phyloP scores from a whole-genome alignment of 2,329 filamentous ascomycete species.

The Teratosphaeria nubilosa region DNA sequence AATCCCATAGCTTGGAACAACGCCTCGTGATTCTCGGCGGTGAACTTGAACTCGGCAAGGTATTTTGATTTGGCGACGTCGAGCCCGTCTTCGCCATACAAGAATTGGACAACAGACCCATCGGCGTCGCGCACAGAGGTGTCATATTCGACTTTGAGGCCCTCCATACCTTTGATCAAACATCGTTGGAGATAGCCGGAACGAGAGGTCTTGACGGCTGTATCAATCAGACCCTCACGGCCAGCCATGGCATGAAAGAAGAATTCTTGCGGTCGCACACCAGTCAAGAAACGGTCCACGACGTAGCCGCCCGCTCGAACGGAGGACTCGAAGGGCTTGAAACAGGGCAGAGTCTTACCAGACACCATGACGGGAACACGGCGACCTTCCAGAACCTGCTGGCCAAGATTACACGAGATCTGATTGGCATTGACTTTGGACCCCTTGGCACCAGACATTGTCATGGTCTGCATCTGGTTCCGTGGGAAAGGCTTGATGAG shows the following conservation, averaged over 20 bases:
- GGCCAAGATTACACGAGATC: slow-evolving; percentile 94
- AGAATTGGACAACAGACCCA: slow-evolving; percentile 83
- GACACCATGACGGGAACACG: slow-evolving; percentile 96
- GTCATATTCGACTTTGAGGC: slow-evolving; percentile 83
- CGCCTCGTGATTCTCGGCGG: slow-evolving; percentile 75
- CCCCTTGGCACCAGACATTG: slow-evolving; percentile 90
- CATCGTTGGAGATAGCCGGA: slow-evolving; percentile 95
- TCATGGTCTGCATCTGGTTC: slow-evolving; percentile 99
- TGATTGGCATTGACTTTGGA: slow-evolving; percentile 88
- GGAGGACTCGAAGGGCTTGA: slow-evolving; percentile 82
- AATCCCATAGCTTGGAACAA: slow-evolving; percentile 68
- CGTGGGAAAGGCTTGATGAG: slow-evolving; percentile 87
- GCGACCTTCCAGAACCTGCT: slow-evolving; percentile 90
- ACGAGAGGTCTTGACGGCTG: slow-evolving; percentile 93
- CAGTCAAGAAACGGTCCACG: slow-evolving; percentile 92
- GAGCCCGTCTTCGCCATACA: slow-evolving; percentile 93
- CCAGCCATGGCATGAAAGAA: slow-evolving; percentile 99
- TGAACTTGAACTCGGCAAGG: slow-evolving; percentile 78
- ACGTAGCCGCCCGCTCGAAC: slow-evolving; percentile 88
- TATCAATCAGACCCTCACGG: slow-evolving; percentile 95
- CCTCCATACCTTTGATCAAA: slow-evolving; percentile 98
- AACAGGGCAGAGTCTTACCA: slow-evolving; percentile 90
- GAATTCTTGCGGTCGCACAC: slow-evolving; percentile 93
- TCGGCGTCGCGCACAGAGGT: slow-evolving; percentile 89
- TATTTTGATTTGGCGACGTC: slow-evolving; percentile 93